Base-by-base conservation (phyloP, 805 yeast species). In the Kuraishia capsulata region DNA sequence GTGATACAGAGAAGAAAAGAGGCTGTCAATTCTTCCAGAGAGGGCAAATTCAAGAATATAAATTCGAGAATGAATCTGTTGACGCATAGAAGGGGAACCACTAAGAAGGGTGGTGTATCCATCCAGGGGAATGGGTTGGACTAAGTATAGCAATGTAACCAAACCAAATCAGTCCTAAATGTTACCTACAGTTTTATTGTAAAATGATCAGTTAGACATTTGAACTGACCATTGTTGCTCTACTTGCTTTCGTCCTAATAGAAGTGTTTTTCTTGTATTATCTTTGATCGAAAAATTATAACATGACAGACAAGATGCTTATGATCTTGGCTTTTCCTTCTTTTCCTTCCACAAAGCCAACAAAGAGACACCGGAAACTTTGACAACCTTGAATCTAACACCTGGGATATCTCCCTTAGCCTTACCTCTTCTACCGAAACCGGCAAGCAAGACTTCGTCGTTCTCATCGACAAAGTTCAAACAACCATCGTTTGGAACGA, bases 401-500 rank as follows among this genome's bases (percentile, higher is more conserved):
- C 99, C 99, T 73, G 98, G 98, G 67, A 92, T 90, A 89, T 92
- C 99, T 81, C 99, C 98, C 95, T 92, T 92, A 72, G 98, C 98
- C 82, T 92, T 92, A 80, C 98, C 98, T 82, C 96, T 92, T 79
- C 97, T 88, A 87, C 99, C 99, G 88, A 92, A 92, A 81, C 99
- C 99, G 64, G 99, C 97, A 62, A 92, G 80, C 64, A 92, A 78
- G 61, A 92, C 99, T 75, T 92, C 97, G 77, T 92, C 99, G 81
- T 92, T 92, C 79, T 92, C 97, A 70, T 92, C 99, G 62, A 92
- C 97, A 61, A 82, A 92, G 92, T 92, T 92, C 73, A 92, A 77
- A 82, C 98, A 92, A 90, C 99, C 99, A 76, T 92, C 99, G 65
- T 92, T 90, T 73, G 99, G 98, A 67, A 92, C 99, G 94, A 92